Base-by-base conservation (phyloP, 352 stramenopile species). In the Globisporangium parvum region DNA sequence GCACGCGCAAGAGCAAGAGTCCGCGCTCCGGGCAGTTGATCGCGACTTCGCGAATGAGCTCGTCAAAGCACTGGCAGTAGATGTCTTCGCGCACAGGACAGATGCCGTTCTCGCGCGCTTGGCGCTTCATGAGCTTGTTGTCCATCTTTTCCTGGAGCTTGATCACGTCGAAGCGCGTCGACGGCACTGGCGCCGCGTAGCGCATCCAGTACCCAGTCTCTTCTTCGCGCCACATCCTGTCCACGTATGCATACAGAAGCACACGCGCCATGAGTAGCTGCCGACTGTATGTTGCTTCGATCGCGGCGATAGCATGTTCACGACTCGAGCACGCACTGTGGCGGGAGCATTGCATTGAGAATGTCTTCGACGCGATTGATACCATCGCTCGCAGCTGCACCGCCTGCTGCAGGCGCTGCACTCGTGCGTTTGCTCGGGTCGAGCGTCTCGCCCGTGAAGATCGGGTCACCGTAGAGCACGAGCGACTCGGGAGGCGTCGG, bases 21-120 rank as follows among this genome's bases (percentile, higher is more conserved):
- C 93, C 93, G 45, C 92, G 75, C 73, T 98, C 92, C 0, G 93
- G 88, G 26, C 84, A 86, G 55, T 98, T 94, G 53, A 98, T 77
- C 18, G 89, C 86, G 28, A 98, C 87, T 61, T 98, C 81, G 20
- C 93, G 83, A 47, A 98, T 97, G 39, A 98, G 71, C 57, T 98
- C 93, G 60, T 97, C 86, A 58, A 97, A 97, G 56, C 73, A 81
- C 69, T 98, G 93, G 6, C 62, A 66, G 66, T 98, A 98, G 28
- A 98, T 78, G 63, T 98, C 88, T 65, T 98, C 93, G 37, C 93
- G 81, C 55, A 98, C 91, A 54, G 88, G 77, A 63, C 93, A 98
- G 28, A 98, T 96, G 46, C 91, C 93, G 47, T 67, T 95, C 53
- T 97, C 91, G 24, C 91, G 76, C 28, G 91, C 94, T 70, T 98